These are phyloP conservation scores for Acanthamoeba divionensis DNA, from an alignment of 208 protist species.

Conservation along the genomic window DNA sequence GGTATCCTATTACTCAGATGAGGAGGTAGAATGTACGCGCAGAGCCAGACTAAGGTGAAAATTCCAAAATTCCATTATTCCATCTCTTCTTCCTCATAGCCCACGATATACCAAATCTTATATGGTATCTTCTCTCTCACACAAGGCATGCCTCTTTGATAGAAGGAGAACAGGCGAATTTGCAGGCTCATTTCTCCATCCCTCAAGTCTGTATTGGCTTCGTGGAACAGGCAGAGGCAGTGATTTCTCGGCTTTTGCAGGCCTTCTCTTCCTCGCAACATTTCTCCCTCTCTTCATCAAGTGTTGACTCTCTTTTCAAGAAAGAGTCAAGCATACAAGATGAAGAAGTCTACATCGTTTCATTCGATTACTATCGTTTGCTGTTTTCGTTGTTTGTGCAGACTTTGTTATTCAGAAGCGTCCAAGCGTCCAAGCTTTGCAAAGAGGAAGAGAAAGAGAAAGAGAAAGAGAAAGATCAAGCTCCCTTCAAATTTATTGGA, in stretches of 20 bases:
- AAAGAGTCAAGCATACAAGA: too few relatives aligned
- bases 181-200: background rate
- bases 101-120: too few relatives aligned
- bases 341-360: background rate
- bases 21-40: too few relatives aligned
- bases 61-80: too few relatives aligned
- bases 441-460: too few relatives aligned
- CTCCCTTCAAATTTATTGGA: too few relatives aligned
- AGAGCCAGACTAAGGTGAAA: too few relatives aligned
- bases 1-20: too few relatives aligned
- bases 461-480: too few relatives aligned
- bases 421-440: too few relatives aligned
- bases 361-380: constrained; percentile 15
- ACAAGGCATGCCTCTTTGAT: constrained; percentile 9
- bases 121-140: too few relatives aligned
- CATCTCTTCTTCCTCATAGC: too few relatives aligned
- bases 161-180: background rate
- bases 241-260: background rate
- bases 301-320: background rate
- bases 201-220: background rate
- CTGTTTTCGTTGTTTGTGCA: background rate
- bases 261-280: constrained; percentile 2
- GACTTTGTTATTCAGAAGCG: background rate
- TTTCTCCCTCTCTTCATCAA: background rate
- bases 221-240: background rate